Percentiles rank a stretch among this genome's conserved stretches.
These are phyloP conservation scores for Hanseniaspora valbyensis DNA, from an alignment of 805 yeast species.

Conservation along the genomic window DNA sequence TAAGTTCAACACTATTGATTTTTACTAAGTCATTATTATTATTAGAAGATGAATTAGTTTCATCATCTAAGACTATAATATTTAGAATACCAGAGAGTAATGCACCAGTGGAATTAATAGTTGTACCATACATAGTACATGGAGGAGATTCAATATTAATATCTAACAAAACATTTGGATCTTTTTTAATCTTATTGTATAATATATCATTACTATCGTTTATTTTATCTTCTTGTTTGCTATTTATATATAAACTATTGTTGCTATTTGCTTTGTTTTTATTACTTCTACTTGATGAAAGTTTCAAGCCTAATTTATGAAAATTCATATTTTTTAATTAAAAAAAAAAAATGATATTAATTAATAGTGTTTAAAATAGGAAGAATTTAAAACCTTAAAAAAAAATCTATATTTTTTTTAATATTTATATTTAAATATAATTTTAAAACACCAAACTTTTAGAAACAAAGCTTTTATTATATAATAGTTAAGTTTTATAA, in stretches of 20 bases:
- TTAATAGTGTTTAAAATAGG: not conserved
- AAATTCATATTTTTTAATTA: slow-evolving; percentile 8
- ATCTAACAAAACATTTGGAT: slow-evolving; percentile 32
- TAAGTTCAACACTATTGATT: slow-evolving; percentile 48
- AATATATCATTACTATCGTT: not conserved
- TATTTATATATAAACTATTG: not conserved
- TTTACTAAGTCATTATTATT: not conserved
- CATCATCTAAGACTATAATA: slow-evolving; percentile 37
- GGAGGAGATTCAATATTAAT: slow-evolving; percentile 85
- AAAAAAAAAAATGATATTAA: not conserved
- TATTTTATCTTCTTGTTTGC: not conserved
- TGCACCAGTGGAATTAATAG: slow-evolving; percentile 73
- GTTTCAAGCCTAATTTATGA: not conserved
- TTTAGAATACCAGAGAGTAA: slow-evolving; percentile 68
- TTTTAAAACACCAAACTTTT: too few relatives aligned
- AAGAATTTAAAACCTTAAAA: not conserved
- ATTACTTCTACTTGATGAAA: not conserved
- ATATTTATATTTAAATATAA: too few relatives aligned
- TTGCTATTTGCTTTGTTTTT: not conserved
- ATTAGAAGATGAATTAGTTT: not conserved
- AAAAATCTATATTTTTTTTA: too few relatives aligned
- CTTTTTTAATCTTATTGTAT: not conserved
- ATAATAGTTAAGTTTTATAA: too few relatives aligned
- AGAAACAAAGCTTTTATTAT: too few relatives aligned
- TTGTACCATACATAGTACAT: slow-evolving; percentile 67